These are phyloP conservation scores for Vitis labrusca DNA, from an alignment of 164 flowering plant species.

Conservation along the genomic window DNA sequence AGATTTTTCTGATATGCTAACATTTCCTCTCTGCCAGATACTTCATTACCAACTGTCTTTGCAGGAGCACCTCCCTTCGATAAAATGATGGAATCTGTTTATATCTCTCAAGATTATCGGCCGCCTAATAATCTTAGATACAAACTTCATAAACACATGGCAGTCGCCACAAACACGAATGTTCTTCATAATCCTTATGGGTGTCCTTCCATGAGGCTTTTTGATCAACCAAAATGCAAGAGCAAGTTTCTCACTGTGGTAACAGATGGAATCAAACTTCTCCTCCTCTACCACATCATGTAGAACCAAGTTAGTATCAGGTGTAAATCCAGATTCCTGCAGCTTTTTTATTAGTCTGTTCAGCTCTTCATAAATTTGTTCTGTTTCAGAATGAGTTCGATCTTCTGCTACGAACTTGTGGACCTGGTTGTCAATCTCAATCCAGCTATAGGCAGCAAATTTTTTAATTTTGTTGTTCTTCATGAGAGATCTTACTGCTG, in stretches of 20 bases:
- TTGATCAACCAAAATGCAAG: constrained; percentile 48
- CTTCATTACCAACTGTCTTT: constrained; percentile 49
- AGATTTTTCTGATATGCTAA: too few relatives aligned
- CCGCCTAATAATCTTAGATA: constrained; percentile 31
- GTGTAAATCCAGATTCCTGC: constrained; percentile 37
- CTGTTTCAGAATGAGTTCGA: constrained; percentile 45
- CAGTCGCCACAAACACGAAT: constrained; percentile 62
- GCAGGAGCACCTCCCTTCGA: constrained; percentile 53
- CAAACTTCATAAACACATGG: constrained; percentile 58
- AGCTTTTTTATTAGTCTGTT: constrained; percentile 28
- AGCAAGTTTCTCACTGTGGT: constrained; percentile 66
- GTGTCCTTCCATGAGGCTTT: constrained; percentile 33
- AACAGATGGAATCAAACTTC: constrained; percentile 40
- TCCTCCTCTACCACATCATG: constrained; percentile 55
- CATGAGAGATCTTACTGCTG: constrained; percentile 50
- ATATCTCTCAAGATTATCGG: constrained; percentile 52
- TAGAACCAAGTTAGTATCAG: constrained; percentile 36
- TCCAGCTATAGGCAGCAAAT: constrained; percentile 60
- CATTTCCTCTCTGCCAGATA: too few relatives aligned
- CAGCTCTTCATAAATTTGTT: constrained; percentile 38
- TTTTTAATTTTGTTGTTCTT: constrained; percentile 44
- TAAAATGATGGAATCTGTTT: constrained; percentile 38
- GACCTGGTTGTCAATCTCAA: constrained; percentile 39
- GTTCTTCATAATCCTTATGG: constrained; percentile 57
- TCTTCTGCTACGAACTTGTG: constrained; percentile 56